phyloP scores from a whole-genome alignment of 768 basidiomycete species.

The Tricholoma bakamatsutake region DNA sequence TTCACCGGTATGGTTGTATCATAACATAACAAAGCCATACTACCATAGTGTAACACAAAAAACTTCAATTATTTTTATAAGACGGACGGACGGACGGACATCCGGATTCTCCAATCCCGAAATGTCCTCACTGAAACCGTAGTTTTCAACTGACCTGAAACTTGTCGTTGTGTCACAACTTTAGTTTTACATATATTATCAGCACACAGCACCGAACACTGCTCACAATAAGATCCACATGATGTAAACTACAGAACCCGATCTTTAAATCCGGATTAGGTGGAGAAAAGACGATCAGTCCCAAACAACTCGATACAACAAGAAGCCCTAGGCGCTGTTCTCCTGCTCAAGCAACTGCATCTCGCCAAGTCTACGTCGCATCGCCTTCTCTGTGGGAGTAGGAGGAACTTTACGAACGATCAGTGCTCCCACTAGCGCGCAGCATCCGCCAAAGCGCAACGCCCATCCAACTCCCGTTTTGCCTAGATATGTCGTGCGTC shows the following conservation, averaged over 20 bases:
- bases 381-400: conserved; percentile 88
- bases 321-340: conserved; percentile 33
- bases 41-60: too few relatives aligned
- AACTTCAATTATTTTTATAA: too few relatives aligned
- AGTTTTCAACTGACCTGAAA: too few relatives aligned
- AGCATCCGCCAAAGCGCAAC: conserved; percentile 85
- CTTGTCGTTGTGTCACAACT: too few relatives aligned
- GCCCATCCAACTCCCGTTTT: conserved; percentile 95
- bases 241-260: not conserved
- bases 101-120: too few relatives aligned
- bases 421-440: conserved; percentile 76
- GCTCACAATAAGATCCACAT: too few relatives aligned
- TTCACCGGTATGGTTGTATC: too few relatives aligned
- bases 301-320: conserved; percentile 4
- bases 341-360: conserved; percentile 73
- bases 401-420: conserved; percentile 80
- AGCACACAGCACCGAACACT: too few relatives aligned
- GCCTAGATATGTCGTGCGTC: conserved; percentile 58
- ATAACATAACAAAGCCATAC: too few relatives aligned
- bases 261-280: not conserved
- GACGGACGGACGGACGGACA: too few relatives aligned
- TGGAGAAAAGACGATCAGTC: conserved; percentile 4
- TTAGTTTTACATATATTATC: too few relatives aligned
- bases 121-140: too few relatives aligned
- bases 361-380: conserved; percentile 73